Conservation (phyloP, 345 rosid species). For the Aethionema arabicum region DNA sequence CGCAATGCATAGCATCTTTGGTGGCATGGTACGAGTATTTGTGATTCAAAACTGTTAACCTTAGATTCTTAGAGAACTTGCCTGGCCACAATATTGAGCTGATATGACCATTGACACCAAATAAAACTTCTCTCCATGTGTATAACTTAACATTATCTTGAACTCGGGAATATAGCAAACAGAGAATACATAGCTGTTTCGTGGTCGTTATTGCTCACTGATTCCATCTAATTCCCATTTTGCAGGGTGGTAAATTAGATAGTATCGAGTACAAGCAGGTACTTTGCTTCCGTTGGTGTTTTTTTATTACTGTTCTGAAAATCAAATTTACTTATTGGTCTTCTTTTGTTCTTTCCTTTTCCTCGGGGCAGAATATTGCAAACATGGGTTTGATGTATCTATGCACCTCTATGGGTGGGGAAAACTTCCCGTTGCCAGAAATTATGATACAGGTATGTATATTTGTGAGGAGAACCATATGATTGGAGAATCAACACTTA, state of each 20-base stretch:
- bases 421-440: conserved; percentile 39
- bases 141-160: neutral
- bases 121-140: neutral
- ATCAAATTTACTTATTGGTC: conserved; percentile 18
- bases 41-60: too few species aligned
- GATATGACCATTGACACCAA: neutral
- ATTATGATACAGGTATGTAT: conserved; percentile 43
- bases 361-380: conserved; percentile 41
- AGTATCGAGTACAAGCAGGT: conserved; percentile 88
- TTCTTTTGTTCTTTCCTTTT: neutral
- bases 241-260: conserved; percentile 80
- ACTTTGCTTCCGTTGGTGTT: conserved; percentile 20
- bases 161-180: neutral
- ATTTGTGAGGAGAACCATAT: conserved; percentile 2
- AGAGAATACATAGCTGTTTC: conserved; percentile 1
- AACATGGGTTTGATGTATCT: conserved; percentile 47
- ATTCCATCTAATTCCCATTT: conserved; percentile 3
- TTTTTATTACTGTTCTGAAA: conserved; percentile 4
- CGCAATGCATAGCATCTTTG: conserved; percentile 58
- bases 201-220: conserved; percentile 23
- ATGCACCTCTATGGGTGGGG: conserved; percentile 45
- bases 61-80: conserved; percentile 2
- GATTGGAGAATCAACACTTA: neutral
- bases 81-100: conserved; percentile 7
- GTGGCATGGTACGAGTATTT: conserved; percentile 60